phyloP scores from a whole-genome alignment of 305 asterid species.

The Fraxinus albicans region DNA sequence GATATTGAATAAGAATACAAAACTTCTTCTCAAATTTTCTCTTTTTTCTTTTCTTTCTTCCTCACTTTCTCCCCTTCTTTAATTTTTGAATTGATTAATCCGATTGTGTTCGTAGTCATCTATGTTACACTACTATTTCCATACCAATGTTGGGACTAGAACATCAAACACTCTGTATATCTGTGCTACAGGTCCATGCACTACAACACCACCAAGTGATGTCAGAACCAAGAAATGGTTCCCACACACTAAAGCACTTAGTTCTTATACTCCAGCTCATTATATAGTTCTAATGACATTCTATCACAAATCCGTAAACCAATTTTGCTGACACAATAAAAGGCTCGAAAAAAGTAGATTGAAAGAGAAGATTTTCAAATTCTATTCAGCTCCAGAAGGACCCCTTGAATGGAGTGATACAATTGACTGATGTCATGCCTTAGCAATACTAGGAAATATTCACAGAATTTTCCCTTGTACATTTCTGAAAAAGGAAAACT shows the following conservation, averaged over 20 bases:
- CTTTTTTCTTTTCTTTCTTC: too few relatives aligned
- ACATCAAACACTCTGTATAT: neutral
- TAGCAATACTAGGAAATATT: neutral
- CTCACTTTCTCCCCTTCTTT: too few relatives aligned
- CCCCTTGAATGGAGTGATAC: neutral
- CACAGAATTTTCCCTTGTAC: neutral
- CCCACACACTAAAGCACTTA: neutral
- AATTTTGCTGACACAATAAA: neutral
- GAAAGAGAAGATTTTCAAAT: neutral
- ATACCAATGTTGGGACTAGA: neutral
- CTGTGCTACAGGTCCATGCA: neutral
- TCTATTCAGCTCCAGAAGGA: neutral
- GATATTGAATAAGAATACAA: neutral
- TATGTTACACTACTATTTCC: neutral
- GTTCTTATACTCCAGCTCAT: neutral
- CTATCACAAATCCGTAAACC: neutral
- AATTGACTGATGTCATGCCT: neutral
- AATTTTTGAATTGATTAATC: neutral
- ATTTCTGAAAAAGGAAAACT: neutral
- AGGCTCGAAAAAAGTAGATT: neutral
- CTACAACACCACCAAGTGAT: neutral
- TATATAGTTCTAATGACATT: neutral
- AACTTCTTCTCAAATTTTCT: neutral
- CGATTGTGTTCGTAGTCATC: neutral
- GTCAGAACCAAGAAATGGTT: neutral